Evolutionary conservation across 768 basidiomycete species (phyloP).

Genomic region (Agaricus sinodeliciosus): DNA sequence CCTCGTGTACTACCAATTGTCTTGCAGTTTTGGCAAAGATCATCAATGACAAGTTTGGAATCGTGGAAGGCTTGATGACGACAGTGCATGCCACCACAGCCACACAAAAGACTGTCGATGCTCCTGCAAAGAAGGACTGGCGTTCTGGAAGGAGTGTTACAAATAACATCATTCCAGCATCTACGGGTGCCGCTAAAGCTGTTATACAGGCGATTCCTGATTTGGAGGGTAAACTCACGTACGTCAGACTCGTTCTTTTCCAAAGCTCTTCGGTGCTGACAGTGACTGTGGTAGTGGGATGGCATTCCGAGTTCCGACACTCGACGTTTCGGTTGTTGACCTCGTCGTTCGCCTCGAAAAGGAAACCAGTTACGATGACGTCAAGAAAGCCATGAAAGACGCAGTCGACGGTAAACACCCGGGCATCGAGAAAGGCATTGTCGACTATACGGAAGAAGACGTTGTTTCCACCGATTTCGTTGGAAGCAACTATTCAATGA

Average conservation of each 20-base stretch:
- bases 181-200: slow-evolving; percentile 94
- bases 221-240: slow-evolving; percentile 93
- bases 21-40: slow-evolving; percentile 97
- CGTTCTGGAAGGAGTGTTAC: slow-evolving; percentile 88
- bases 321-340: slow-evolving; percentile 93
- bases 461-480: slow-evolving; percentile 13
- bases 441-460: no score
- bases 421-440: no score
- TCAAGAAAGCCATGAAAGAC: slow-evolving; percentile 20
- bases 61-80: slow-evolving; percentile 97
- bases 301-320: slow-evolving; percentile 88
- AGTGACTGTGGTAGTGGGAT: slow-evolving; percentile 49
- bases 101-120: slow-evolving; percentile 92
- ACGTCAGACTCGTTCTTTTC: slow-evolving; percentile 18
- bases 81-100: slow-evolving; percentile 97
- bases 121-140: slow-evolving; percentile 89
- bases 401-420: no score
- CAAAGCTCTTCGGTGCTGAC: neutral
- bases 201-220: slow-evolving; percentile 90
- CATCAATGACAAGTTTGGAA: slow-evolving; percentile 93
- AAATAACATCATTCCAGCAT: slow-evolving; percentile 95
- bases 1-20: slow-evolving; percentile 99
- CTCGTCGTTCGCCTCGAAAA: slow-evolving; percentile 85
- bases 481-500: no score
- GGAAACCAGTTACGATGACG: slow-evolving; percentile 70